Conservation (phyloP, 2,329 filamentous ascomycete species). For the Botrytis sinoallii region DNA sequence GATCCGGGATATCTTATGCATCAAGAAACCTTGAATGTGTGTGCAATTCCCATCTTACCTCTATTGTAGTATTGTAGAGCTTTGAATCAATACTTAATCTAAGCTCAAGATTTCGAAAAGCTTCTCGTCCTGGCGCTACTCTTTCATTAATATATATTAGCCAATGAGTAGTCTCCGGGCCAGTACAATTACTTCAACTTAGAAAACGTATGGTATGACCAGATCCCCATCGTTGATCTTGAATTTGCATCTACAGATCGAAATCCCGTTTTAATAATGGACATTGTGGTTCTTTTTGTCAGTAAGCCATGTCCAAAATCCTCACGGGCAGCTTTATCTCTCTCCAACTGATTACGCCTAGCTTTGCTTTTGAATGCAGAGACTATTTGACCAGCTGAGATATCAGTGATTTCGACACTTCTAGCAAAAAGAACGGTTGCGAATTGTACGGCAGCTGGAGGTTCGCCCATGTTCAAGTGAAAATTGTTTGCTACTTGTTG, state of each 20-base stretch:
- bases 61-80: background rate
- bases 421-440: background rate
- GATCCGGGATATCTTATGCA: conserved; percentile 36
- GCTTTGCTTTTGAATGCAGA: background rate
- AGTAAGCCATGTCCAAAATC: conserved; percentile 19
- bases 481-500: background rate
- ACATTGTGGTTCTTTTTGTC: conserved; percentile 22
- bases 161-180: conserved; percentile 29
- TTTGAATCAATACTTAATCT: background rate
- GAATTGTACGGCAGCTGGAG: background rate
- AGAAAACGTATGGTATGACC: conserved; percentile 45
- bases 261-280: conserved; percentile 31
- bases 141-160: too few species aligned
- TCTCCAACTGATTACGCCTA: background rate
- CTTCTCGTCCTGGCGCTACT: background rate
- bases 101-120: too few species aligned
- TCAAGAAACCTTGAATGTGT: conserved; percentile 33
- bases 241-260: conserved; percentile 41
- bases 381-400: background rate
- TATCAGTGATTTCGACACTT: background rate
- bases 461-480: background rate
- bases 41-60: background rate
- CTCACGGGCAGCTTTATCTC: too few species aligned
- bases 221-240: conserved; percentile 42
- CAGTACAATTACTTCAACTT: conserved; percentile 39